Evolutionary conservation across 2,329 filamentous ascomycete species (phyloP), one percentile per base, ranked within the genome.

Genomic region (Fusarium liriodendri): DNA sequence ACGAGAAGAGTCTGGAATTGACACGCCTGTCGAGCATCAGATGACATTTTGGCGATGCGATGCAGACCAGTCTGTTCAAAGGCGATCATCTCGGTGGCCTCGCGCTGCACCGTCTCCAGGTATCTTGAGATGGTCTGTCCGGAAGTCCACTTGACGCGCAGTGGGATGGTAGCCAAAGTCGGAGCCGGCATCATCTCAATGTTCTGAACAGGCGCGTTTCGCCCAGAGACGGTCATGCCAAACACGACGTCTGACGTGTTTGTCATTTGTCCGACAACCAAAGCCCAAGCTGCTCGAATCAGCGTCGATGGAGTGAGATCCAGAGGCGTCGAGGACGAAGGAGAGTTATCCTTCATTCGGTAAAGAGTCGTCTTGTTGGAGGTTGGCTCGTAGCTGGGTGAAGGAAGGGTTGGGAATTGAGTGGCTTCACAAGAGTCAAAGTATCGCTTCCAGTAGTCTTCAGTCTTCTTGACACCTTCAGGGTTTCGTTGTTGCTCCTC

Each of bases 221-320:
- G 81, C 7, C 85, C 85, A 1, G 84, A 83, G 1, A 86, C 75
- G 0, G 83, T 85, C 62, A 82, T 79, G 0, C 85, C 85, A 66
- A 86, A 86, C 13, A 84, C 76, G 14, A 86, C 80, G 58, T 86
- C 84, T 2, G 81, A 20, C 1, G 67, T 70, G 3, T 67, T 87
- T 4, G 42, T 91, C 14, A 81, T 81, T 27, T 84, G 80, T n/a
- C 52, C 38, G 14, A 8, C 90, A 2, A 92, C 76, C 62, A 87
- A 85, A 7, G 85, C 84, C 76, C 88, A 85, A 0, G 89, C 89
- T 33, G 87, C 85, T 2, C 70, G 65, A n/a, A 79, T 37, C 4
- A 76, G 5, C 0, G 60, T 77, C 0, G 76, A 64, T 6, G 61
- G 27, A 3, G 64, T 63, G 22, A 35, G 33, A 4, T 55, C 33